A percentile compares a stretch with the other conserved stretches of the same genome.
These are phyloP conservation scores for Daedaleopsis nitida DNA, from an alignment of 768 basidiomycete species.

Conservation along the genomic window DNA sequence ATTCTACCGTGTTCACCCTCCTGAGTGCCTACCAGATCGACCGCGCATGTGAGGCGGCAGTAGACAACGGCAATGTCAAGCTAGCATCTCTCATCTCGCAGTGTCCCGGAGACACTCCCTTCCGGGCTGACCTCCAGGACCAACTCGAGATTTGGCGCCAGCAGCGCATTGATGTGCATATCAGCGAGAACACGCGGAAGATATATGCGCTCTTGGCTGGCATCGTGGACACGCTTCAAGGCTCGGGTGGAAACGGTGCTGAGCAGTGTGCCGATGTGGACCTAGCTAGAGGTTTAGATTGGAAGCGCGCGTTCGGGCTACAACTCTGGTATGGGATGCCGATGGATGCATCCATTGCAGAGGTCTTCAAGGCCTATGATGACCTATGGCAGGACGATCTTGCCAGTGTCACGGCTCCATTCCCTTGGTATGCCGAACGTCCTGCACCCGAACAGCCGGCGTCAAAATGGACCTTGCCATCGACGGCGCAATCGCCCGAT, in stretches of 20 bases:
- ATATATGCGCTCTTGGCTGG: constrained; percentile 87
- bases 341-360: constrained; percentile 68
- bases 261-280: constrained; percentile 59
- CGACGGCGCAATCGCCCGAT: constrained; percentile 56
- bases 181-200: constrained; percentile 68
- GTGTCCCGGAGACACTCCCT: constrained; percentile 75
- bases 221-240: constrained; percentile 59
- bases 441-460: constrained; percentile 20
- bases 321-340: constrained; percentile 86
- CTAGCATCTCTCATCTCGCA: constrained; percentile 90
- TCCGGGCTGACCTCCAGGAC: constrained; percentile 67
- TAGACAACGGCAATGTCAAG: constrained; percentile 76
- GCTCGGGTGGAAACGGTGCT: constrained; percentile 51
- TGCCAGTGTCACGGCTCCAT: constrained; percentile 50
- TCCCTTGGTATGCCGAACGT: constrained; percentile 58
- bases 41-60: constrained; percentile 73
- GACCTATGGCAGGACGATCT: constrained; percentile 39
- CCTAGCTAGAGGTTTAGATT: constrained; percentile 78
- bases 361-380: constrained; percentile 68
- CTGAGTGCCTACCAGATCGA: constrained; percentile 90
- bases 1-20: constrained; percentile 67
- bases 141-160: constrained; percentile 86
- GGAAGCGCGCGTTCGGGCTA: constrained; percentile 92
- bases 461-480: constrained; percentile 45
- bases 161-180: constrained; percentile 69